Percentiles rank a stretch among this genome's conserved stretches.
Conservation (phyloP, 1,284 basidiomycete genomes). For the Sphaerobolus stellatus region DNA sequence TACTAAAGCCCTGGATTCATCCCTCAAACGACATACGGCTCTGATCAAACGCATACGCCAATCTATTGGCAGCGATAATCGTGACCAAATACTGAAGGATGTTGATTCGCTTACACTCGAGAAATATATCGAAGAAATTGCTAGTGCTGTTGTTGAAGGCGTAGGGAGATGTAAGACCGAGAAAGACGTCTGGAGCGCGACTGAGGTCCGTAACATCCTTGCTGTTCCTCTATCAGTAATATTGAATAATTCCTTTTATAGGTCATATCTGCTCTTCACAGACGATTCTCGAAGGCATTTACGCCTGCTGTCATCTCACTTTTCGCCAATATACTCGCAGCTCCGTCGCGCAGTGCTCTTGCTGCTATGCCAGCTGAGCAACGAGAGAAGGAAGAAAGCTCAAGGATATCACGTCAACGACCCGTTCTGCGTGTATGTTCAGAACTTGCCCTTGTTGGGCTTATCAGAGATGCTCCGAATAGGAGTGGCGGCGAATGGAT, state of each 20-base stretch:
- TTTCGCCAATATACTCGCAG: slow-evolving; percentile 65
- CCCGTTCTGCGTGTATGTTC: slow-evolving; percentile 84
- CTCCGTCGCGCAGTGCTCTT: slow-evolving; percentile 60
- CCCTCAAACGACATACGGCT: slow-evolving; percentile 90
- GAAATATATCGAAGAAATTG: slow-evolving; percentile 96
- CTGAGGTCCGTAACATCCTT: slow-evolving; percentile 63
- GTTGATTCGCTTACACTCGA: slow-evolving; percentile 86
- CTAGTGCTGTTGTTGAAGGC: slow-evolving; percentile 85
- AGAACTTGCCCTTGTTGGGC: slow-evolving; percentile 86
- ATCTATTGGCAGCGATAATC: slow-evolving; percentile 75
- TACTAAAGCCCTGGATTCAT: slow-evolving; percentile 77
- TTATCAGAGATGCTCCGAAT: slow-evolving; percentile 66
- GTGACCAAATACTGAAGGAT: slow-evolving; percentile 88
- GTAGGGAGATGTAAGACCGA: slow-evolving; percentile 82
- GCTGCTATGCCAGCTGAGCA: slow-evolving; percentile 72
- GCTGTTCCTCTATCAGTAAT: neutral
- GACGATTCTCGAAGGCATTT: slow-evolving; percentile 81
- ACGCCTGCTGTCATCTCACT: slow-evolving; percentile 69
- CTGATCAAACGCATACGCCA: slow-evolving; percentile 87
- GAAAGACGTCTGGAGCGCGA: slow-evolving; percentile 87
- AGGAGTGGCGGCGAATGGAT: slow-evolving; percentile 84
- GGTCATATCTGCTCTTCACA: slow-evolving; percentile 88
- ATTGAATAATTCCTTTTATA: slow-evolving; percentile 33
- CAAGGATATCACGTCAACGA: slow-evolving; percentile 79
- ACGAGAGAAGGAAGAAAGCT: slow-evolving; percentile 89